Evolutionary conservation across 1,139 yeast species (phyloP), one percentile per base, ranked within the genome.

Genomic region (Kluyveromyces sp.): DNA sequence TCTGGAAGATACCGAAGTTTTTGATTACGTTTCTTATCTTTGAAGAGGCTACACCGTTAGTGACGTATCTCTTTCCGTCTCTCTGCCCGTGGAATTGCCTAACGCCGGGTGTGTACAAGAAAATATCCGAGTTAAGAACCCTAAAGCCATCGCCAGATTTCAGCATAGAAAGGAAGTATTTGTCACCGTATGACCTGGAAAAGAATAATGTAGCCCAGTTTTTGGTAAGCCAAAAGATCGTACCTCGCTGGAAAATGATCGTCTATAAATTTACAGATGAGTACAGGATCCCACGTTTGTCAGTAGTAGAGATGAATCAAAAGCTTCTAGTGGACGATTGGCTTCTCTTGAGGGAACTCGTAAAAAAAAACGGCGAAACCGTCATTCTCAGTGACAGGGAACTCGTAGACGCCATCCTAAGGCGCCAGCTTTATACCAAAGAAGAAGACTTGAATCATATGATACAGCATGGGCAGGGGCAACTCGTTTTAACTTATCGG

Each of bases 291-390:
- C 49, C 55, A 3, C 44, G 49, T 12, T 52, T 57, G 33, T 32
- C 46, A 2, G 35, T 59, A 19, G 44, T 44, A 20, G 41, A 41
- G 7, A 40, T 52, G 17, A 50, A 56, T 36, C 62, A 60, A 41
- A 57, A 56, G 36, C 32, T 55, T 15, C 47, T 54, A 20, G 48
- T 60, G 22, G 64, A 61, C 42, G 64, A 61, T 44, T 57, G 63
- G 58, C 28, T 57, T 3, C 43, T 58, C 16, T 30, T 60, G 17
- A 49, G 47, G 32, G 34, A 44, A 13, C 44, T 59, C 3, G 36
- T 53, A 11, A 39, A 39, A 20, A 39, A 34, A 4, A 37, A 43
- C 1, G 38, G 42, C 4, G 32, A 36, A 3, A 35, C 36, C 18
- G 36, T 40, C 4, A 36, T 19, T 1, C 31, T 58, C 9, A 49